These are phyloP conservation scores for Xerophyta viscosa DNA, from an alignment of 106 monocot genomes.

Conservation along the genomic window DNA sequence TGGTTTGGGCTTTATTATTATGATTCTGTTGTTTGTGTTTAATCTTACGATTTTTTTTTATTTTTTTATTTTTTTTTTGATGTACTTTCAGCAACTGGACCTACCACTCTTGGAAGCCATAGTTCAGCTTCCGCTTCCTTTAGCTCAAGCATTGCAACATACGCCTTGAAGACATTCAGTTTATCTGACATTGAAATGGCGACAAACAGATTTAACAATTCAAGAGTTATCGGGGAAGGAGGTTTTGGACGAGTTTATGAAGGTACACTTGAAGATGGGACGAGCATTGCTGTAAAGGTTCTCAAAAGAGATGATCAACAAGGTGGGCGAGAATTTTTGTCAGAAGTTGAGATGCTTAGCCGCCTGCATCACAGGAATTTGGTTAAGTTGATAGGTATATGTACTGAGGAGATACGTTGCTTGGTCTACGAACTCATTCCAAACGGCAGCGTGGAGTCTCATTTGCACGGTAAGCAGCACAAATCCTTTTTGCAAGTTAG, in stretches of 20 bases:
- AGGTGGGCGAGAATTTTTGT: conserved; percentile 80
- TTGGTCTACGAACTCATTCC: conserved; percentile 87
- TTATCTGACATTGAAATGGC: conserved; percentile 61
- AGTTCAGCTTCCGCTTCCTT: conserved; percentile 68
- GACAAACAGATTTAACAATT: conserved; percentile 62
- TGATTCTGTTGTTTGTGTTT: too few relatives aligned
- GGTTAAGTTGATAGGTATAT: conserved; percentile 89
- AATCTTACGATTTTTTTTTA: too few relatives aligned
- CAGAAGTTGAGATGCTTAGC: conserved; percentile 94
- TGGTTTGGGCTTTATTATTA: too few relatives aligned
- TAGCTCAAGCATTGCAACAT: conserved; percentile 63
- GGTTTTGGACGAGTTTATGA: conserved; percentile 86
- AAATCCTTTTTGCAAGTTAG: too few relatives aligned
- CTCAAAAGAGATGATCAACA: conserved; percentile 88
- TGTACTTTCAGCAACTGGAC: conserved; percentile 25
- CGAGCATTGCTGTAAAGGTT: conserved; percentile 70
- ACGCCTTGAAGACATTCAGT: conserved; percentile 65
- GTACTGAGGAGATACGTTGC: conserved; percentile 68
- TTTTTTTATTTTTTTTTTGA: too few relatives aligned
- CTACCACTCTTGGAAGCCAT: conserved; percentile 38
- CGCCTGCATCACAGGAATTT: conserved; percentile 94
- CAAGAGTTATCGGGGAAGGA: conserved; percentile 79
- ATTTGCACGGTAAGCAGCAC: conserved; percentile 95
- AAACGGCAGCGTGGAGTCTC: conserved; percentile 95
- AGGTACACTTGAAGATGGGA: conserved; percentile 73